phyloP scores from a whole-genome alignment of 169 alveolate species.

The Plasmodium gonderi region DNA sequence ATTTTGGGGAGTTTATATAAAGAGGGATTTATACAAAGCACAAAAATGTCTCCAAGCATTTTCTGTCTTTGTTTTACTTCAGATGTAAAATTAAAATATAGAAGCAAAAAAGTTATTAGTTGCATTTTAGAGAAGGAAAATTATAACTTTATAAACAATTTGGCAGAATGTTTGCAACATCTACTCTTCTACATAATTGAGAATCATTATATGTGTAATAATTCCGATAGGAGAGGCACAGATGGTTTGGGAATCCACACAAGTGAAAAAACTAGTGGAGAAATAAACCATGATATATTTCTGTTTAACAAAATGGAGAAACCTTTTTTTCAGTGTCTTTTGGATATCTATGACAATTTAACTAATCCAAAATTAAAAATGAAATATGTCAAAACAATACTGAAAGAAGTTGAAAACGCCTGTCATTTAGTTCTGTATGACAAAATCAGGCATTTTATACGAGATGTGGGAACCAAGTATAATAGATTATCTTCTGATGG shows the following conservation, averaged over 20 bases:
- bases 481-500: not conserved
- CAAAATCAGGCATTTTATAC: slow-evolving; percentile 28
- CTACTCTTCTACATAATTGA: slow-evolving; percentile 64
- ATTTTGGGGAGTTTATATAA: slow-evolving; percentile 37
- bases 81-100: slow-evolving; percentile 30
- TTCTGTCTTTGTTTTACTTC: slow-evolving; percentile 46
- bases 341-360: slow-evolving; percentile 50
- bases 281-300: not conserved
- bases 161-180: slow-evolving; percentile 65
- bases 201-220: slow-evolving; percentile 24
- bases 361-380: slow-evolving; percentile 16
- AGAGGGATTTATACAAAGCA: slow-evolving; percentile 70
- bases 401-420: slow-evolving; percentile 66
- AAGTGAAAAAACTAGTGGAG: not conserved
- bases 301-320: slow-evolving; percentile 49
- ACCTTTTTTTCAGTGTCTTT: slow-evolving; percentile 24
- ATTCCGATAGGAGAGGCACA: not conserved
- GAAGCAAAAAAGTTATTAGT: slow-evolving; percentile 54
- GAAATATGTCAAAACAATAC: slow-evolving; percentile 41
- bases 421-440: slow-evolving; percentile 48
- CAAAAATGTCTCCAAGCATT: slow-evolving; percentile 31
- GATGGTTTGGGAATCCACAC: not conserved
- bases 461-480: slow-evolving; percentile 25
- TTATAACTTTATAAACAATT: slow-evolving; percentile 35
- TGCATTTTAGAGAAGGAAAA: slow-evolving; percentile 55